Conservation (phyloP, 805 yeast species). For the Starmerella bombi region DNA sequence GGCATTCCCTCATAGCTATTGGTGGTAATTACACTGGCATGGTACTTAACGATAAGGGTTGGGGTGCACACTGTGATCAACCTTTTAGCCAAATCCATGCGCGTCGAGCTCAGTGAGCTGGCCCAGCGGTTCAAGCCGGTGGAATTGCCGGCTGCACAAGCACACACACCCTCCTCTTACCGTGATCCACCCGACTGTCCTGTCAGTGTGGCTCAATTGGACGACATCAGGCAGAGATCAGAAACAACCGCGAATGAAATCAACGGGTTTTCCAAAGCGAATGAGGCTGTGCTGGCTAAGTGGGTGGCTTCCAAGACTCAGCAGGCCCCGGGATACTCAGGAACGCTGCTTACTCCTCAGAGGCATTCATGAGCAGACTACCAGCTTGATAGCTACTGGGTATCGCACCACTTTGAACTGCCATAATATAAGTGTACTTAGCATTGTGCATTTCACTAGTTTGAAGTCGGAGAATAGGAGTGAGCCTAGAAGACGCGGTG, state of each 20-base stretch:
- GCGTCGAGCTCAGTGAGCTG: neutral
- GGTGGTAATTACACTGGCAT: no score
- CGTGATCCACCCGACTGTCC: neutral
- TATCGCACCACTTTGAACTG: no score
- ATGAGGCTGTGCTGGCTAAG: neutral
- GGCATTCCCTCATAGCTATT: no score
- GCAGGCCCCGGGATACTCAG: constrained; percentile 30
- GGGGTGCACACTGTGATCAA: no score
- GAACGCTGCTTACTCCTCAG: constrained; percentile 16
- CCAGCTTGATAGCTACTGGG: no score
- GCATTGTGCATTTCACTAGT: no score
- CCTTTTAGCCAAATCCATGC: no score
- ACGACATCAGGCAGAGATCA: neutral
- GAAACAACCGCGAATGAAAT: neutral
- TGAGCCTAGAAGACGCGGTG: no score
- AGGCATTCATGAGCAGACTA: no score
- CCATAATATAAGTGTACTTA: no score
- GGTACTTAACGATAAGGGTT: no score
- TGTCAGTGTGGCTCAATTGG: neutral
- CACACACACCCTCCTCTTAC: constrained; percentile 7
- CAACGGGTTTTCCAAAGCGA: neutral
- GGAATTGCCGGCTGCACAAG: constrained; percentile 18
- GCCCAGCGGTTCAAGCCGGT: constrained; percentile 11
- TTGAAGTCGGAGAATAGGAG: no score
- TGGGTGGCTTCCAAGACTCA: neutral